Conservation (phyloP, 106 monocot genomes). For the Chionographis japonica region DNA sequence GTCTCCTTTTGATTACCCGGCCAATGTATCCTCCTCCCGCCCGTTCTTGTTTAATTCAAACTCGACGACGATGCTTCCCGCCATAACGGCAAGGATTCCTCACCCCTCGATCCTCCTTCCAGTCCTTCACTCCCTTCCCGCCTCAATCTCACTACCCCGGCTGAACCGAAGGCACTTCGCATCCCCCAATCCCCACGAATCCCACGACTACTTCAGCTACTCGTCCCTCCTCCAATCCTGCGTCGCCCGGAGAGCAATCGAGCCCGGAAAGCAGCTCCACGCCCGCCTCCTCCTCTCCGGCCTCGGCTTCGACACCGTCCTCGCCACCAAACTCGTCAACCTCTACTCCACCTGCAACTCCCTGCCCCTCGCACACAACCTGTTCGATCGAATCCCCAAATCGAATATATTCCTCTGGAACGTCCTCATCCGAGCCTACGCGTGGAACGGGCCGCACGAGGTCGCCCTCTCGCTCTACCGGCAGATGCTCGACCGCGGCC, state of each 20-base stretch:
- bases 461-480: slow-evolving; percentile 38
- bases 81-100: no score
- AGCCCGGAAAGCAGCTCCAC: slow-evolving; percentile 60
- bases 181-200: not conserved
- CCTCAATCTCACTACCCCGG: no score
- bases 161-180: not conserved
- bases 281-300: slow-evolving; percentile 57
- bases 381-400: slow-evolving; percentile 58
- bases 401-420: slow-evolving; percentile 65
- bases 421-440: slow-evolving; percentile 57
- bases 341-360: slow-evolving; percentile 33
- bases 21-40: no score
- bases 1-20: no score
- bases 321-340: slow-evolving; percentile 54
- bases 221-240: slow-evolving; percentile 39
- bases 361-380: slow-evolving; percentile 27
- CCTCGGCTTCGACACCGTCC: slow-evolving; percentile 29
- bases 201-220: slow-evolving; percentile 14
- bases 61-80: no score
- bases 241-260: slow-evolving; percentile 27
- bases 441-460: slow-evolving; percentile 26
- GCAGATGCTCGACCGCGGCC: slow-evolving; percentile 36
- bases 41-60: no score
- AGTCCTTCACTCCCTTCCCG: no score
- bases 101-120: no score